Conservation (phyloP, 192 early-diverging fungal genomes). For the Coemansia sp. region DNA sequence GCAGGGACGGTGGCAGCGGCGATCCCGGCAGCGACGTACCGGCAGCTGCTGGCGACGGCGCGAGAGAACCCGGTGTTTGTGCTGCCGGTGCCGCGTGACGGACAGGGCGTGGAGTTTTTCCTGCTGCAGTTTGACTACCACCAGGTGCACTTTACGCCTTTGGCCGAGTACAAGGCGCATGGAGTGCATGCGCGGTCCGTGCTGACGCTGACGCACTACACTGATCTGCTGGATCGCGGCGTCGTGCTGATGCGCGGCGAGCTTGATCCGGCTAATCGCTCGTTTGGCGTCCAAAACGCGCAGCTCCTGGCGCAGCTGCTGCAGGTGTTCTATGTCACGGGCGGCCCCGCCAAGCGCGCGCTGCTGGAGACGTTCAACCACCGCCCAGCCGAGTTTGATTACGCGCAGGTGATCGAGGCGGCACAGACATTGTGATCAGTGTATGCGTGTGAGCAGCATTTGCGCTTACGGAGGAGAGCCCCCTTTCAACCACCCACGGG, state of each 20-base stretch:
- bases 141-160: constrained; percentile 81
- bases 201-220: constrained; percentile 84
- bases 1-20: constrained; percentile 58
- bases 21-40: constrained; percentile 60
- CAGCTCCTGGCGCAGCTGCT: constrained; percentile 74
- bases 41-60: constrained; percentile 51
- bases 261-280: constrained; percentile 50
- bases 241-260: constrained; percentile 91
- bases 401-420: constrained; percentile 56
- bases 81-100: constrained; percentile 72
- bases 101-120: constrained; percentile 78
- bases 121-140: constrained; percentile 80
- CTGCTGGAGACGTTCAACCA: constrained; percentile 79
- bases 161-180: constrained; percentile 87
- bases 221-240: constrained; percentile 75
- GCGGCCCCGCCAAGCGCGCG: constrained; percentile 55
- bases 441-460: too few species aligned
- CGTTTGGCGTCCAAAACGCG: constrained; percentile 63
- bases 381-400: constrained; percentile 70
- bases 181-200: constrained; percentile 70
- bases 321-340: constrained; percentile 87
- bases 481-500: neutral
- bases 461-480: too few species aligned
- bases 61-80: constrained; percentile 63
- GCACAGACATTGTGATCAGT: constrained; percentile 38